Percentiles rank a stretch among this genome's conserved stretches.
Conservation (phyloP, 768 basidiomycete species). For the Kwoniella heveanensis region DNA sequence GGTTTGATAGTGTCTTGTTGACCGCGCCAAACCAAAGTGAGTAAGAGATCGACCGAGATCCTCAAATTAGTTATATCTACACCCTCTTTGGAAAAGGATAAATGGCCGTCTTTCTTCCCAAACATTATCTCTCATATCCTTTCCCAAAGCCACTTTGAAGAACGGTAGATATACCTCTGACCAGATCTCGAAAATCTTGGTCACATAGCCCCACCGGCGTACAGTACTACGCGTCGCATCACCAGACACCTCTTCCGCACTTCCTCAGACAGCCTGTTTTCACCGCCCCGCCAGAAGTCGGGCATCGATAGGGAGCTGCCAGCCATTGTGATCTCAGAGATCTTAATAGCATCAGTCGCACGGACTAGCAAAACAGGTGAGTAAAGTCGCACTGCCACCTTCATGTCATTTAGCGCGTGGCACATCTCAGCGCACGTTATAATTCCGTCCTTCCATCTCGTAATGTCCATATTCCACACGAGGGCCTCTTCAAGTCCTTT, state of each 20-base stretch:
- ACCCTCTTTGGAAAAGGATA: slow-evolving; percentile 1
- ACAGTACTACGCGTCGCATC: no score
- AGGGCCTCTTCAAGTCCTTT: background rate
- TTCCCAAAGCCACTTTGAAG: slow-evolving; percentile 17
- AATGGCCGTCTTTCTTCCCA: background rate
- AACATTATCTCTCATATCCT: slow-evolving; percentile 1
- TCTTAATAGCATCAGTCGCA: no score
- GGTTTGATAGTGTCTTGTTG: background rate
- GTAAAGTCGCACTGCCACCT: no score
- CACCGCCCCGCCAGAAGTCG: no score
- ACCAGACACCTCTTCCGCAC: no score
- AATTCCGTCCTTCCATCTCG: background rate
- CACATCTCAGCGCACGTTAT: background rate
- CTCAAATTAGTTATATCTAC: background rate
- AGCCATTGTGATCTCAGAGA: no score
- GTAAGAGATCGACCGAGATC: background rate
- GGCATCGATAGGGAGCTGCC: no score
- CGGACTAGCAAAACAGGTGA: background rate
- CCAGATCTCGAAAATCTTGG: background rate
- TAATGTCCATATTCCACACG: background rate
- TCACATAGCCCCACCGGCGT: background rate
- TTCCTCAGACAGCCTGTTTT: no score
- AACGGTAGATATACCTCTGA: background rate
- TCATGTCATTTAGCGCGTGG: background rate
- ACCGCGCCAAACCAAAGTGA: background rate